A percentile compares a stretch with the other conserved stretches of the same genome.
Conservation (phyloP, 2,329 filamentous ascomycete genomes). For the Elsinoe necatrix region DNA sequence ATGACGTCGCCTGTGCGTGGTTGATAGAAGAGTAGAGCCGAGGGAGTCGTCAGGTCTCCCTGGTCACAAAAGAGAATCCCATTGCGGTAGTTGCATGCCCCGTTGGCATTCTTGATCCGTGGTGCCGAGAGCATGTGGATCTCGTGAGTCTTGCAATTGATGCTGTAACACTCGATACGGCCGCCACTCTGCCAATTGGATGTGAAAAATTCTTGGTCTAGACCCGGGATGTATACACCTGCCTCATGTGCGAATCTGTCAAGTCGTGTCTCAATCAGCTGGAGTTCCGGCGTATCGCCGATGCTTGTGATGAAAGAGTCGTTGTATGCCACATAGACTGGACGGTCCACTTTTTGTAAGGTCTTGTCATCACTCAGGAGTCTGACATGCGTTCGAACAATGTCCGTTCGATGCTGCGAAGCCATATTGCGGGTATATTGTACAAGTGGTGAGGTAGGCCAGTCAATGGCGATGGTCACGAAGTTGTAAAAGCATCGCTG, state of each 20-base stretch:
- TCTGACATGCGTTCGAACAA: not conserved
- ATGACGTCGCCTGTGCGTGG: conserved; percentile 13
- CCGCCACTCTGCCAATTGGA: conserved; percentile 23
- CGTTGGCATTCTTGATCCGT: conserved; percentile 19
- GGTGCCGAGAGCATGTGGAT: conserved; percentile 16
- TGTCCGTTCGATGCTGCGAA: not conserved
- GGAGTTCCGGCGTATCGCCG: not conserved
- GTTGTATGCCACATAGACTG: not conserved
- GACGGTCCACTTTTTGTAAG: not conserved
- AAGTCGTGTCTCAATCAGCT: not conserved
- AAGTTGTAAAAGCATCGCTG: too few species aligned
- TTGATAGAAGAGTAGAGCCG: conserved; percentile 18
- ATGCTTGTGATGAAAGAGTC: not conserved
- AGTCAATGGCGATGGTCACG: too few species aligned
- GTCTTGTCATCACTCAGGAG: not conserved
- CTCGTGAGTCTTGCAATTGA: conserved; percentile 21
- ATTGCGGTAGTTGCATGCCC: conserved; percentile 21
- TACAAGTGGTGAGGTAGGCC: too few species aligned
- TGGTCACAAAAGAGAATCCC: conserved; percentile 21
- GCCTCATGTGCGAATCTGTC: conserved; percentile 28
- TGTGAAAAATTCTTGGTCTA: conserved; percentile 31
- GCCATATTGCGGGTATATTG: not conserved
- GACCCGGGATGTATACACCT: conserved; percentile 21
- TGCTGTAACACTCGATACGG: conserved; percentile 21
- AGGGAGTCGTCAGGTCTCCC: conserved; percentile 19